Evolutionary conservation across 306 rosid genomes (phyloP).

Genomic region (Vigna mungo): DNA sequence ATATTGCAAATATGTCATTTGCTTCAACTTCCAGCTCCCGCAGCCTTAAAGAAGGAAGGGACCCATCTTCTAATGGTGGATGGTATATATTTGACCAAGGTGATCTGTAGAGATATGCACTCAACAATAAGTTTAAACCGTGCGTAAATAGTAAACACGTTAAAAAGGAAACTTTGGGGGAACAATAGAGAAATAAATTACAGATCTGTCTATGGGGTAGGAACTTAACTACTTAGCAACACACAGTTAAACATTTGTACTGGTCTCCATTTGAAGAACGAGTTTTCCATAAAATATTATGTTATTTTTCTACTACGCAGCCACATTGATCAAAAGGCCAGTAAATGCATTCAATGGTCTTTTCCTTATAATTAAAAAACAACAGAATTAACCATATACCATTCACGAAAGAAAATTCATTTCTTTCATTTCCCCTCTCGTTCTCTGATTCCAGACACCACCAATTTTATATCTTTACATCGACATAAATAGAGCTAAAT

Average conservation of each 20-base stretch:
- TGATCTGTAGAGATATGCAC: slow-evolving; percentile 64
- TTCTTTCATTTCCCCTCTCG: slow-evolving; percentile 5
- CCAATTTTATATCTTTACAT: slow-evolving; percentile 21
- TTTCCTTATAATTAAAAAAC: slow-evolving; percentile 15
- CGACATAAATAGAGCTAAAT: slow-evolving; percentile 1
- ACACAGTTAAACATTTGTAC: not conserved
- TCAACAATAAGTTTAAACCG: not conserved
- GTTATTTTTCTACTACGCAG: not conserved
- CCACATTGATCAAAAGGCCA: slow-evolving; percentile 21
- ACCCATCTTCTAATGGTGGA: slow-evolving; percentile 86
- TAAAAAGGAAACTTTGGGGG: not conserved
- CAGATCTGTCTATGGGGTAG: slow-evolving; percentile 3
- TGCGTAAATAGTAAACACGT: slow-evolving; percentile 14
- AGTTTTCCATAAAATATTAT: slow-evolving; percentile 5
- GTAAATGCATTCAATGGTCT: not conserved
- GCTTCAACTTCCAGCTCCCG: slow-evolving; percentile 96
- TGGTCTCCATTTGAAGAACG: slow-evolving; percentile 23
- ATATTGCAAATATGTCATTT: slow-evolving; percentile 86
- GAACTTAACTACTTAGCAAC: slow-evolving; percentile 5
- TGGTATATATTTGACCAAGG: slow-evolving; percentile 97
- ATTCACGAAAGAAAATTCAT: not conserved
- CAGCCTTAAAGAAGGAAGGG: slow-evolving; percentile 76
- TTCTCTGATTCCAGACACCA: not conserved
- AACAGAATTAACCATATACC: slow-evolving; percentile 25
- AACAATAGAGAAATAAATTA: slow-evolving; percentile 7